Evolutionary conservation across 331 rosid species (phyloP), one percentile per base, ranked within the genome.

Genomic region (Erythrophleum ivorense): DNA sequence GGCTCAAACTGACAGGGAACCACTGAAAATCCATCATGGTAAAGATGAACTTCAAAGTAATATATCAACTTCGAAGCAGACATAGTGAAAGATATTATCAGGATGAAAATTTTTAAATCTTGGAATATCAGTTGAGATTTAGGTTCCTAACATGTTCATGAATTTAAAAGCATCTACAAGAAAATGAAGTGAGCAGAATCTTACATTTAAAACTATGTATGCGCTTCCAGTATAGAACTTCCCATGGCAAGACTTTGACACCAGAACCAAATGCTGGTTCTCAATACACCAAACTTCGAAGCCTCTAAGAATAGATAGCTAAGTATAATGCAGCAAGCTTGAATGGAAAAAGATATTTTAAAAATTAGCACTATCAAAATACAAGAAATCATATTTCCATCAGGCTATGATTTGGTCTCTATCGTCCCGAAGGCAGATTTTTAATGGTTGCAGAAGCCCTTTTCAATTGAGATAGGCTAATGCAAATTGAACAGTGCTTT

Each of bases 271-370:
- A 62, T 50, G 83, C 72, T 88, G 94, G 83, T 86, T 90, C 93
- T 93, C 97, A 53, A 95, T 79, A 71, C 98, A 93, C 99, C 99
- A 95, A 73, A 93, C 87, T 83, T 95, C 98, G 83, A 93, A 73
- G 75, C 98, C 98, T 80, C 97, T 95, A 36, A 59, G 63, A 78
- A 45, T 52, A 43, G 67, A 83, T 84, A 76, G 89, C 18, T 86
- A 91, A 92, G 93, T 86, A 79, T 3, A 83, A 67, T 84, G 67
- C 81, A 86, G 80, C 67, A 80, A 73, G 65, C 78, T 82, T 59
- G 70, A 81, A 86, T 67, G n/a, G 41, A 53, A 41, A 84, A 82
- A 69, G 5, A 49, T 59, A n/a, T 67, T 67, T 58, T 24, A 74
- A 66, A 74, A 50, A 40, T 58, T 40, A 29, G 43, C 73, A 67